Evolutionary conservation across 768 basidiomycete genomes (phyloP), one percentile per base, ranked within the genome.

Genomic region (Tricholoma furcatifolium): DNA sequence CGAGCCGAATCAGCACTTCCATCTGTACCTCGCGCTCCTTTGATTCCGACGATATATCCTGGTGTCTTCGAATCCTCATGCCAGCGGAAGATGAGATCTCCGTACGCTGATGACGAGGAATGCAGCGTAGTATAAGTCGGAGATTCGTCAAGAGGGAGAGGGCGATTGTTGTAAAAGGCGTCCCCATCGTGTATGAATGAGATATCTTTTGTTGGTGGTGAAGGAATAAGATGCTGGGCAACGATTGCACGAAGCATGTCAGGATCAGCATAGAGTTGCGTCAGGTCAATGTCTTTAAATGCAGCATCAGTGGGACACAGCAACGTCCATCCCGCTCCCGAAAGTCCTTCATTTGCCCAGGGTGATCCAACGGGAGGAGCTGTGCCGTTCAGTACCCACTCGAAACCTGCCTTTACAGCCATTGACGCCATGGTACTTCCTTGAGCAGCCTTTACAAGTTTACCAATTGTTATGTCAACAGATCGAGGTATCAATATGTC

Each of bases 241-340:
- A 92, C 88, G 21, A 93, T 80, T 8, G 66, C 72, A 47, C 75
- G 77, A 43, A 92, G 72, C 6, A 61, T 62, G 3, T 81, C 75
- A 10, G 69, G 53, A 62, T 91, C 78, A 23, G 76, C 78, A 56
- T 84, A 85, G 20, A 93, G 67, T 53, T 70, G 67, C 0, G 93
- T 93, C 52, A 98, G 69, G 71, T 98, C 95, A 67, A 88, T 71
- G 18, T 80, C 73, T 65, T 93, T 87, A 79, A 98, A 97, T 0
- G 96, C 94, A 53, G 88, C 87, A 62, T 99, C 97, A 6, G 84
- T 83, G 3, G 97, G 97, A 59, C 91, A 94, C 18, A 99, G 77
- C 4, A 99, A 68, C 1, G 93, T 96, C 87, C 95, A 98, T 3
- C 87, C 85, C 8, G 67, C 70, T 21, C 74, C 77, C 17, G 65